Conservation (phyloP, 495 filamentous ascomycete species). For the Aspergillus taichungensis region DNA sequence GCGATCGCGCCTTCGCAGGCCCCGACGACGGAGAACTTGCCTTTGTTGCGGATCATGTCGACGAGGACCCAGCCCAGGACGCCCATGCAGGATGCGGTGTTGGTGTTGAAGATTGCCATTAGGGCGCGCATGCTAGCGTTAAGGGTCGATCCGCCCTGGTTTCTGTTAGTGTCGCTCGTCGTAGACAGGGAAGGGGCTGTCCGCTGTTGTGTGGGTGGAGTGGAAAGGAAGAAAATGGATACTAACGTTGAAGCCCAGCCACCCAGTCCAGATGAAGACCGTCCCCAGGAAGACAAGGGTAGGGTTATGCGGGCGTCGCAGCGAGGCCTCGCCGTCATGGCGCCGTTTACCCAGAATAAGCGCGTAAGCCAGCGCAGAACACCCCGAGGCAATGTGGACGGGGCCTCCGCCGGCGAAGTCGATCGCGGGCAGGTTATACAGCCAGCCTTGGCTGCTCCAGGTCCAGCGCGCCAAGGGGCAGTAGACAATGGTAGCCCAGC, state of each 20-base stretch:
- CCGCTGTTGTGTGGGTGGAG: too few species aligned
- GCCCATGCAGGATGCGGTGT: conserved; percentile 48
- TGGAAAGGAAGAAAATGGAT: background rate
- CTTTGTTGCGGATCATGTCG: conserved; percentile 46
- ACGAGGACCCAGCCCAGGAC: conserved; percentile 52
- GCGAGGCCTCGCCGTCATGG: conserved; percentile 29
- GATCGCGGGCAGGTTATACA: conserved; percentile 44
- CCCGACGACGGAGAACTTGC: conserved; percentile 50
- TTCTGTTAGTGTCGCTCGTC: conserved; percentile 1
- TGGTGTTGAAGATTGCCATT: conserved; percentile 53
- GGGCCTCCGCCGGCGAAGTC: conserved; percentile 51
- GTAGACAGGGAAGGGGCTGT: background rate
- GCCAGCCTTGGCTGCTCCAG: conserved; percentile 51
- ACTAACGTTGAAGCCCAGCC: conserved; percentile 51
- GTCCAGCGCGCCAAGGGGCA: conserved; percentile 53
- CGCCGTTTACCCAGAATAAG: conserved; percentile 47
- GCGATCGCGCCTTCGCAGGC: conserved; percentile 55
- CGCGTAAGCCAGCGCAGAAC: conserved; percentile 47
- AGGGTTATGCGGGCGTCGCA: conserved; percentile 46
- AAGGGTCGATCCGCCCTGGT: conserved; percentile 46
- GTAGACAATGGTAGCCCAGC: conserved; percentile 53
- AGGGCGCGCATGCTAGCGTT: conserved; percentile 49
- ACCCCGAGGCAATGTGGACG: conserved; percentile 48
- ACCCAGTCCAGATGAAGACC: conserved; percentile 51
- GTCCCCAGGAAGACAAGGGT: conserved; percentile 51